Percentiles rank a stretch among this genome's conserved stretches.
Evolutionary conservation across 495 filamentous ascomycete species (phyloP).

Genomic region (Bacidia rubella): DNA sequence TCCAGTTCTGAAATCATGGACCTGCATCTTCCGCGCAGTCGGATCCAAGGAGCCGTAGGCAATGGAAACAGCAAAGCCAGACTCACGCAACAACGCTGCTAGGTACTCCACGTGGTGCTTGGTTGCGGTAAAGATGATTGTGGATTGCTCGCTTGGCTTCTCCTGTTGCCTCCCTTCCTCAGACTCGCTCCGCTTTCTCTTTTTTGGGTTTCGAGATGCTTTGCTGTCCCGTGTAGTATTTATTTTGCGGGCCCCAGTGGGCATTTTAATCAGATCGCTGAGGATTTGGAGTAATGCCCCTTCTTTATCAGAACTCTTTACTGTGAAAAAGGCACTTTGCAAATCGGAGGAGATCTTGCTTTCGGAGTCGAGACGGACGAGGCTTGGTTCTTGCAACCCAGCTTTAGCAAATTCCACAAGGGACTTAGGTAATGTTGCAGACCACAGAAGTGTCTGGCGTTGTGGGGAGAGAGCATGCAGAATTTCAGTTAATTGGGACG

Average conservation of each 20-base stretch:
- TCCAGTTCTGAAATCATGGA: slow-evolving; percentile 73
- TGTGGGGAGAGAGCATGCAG: slow-evolving; percentile 69
- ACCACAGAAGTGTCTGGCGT: slow-evolving; percentile 86
- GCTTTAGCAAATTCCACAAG: slow-evolving; percentile 92
- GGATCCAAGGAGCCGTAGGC: slow-evolving; percentile 91
- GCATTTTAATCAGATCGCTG: slow-evolving; percentile 86
- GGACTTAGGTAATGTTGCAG: slow-evolving; percentile 83
- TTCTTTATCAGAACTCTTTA: slow-evolving; percentile 88
- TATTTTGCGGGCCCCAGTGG: slow-evolving; percentile 53
- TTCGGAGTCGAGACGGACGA: slow-evolving; percentile 83
- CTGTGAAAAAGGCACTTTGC: slow-evolving; percentile 81
- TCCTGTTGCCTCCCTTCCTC: slow-evolving; percentile 33
- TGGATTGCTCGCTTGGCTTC: slow-evolving; percentile 65
- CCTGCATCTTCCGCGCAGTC: slow-evolving; percentile 77
- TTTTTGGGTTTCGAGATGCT: slow-evolving; percentile 28
- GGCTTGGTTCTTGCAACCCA: slow-evolving; percentile 74
- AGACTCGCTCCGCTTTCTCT: slow-evolving; percentile 32
- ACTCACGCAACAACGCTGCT: slow-evolving; percentile 50
- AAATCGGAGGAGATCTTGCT: slow-evolving; percentile 92
- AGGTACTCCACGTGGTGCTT: slow-evolving; percentile 99
- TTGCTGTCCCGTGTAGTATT: slow-evolving; percentile 24
- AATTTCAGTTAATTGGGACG: slow-evolving; percentile 84
- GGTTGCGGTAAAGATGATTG: slow-evolving; percentile 85
- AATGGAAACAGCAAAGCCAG: slow-evolving; percentile 81
- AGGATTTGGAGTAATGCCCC: slow-evolving; percentile 80